Evolutionary conservation across 345 rosid genomes (phyloP).

Genomic region (Eucalyptus sp.): DNA sequence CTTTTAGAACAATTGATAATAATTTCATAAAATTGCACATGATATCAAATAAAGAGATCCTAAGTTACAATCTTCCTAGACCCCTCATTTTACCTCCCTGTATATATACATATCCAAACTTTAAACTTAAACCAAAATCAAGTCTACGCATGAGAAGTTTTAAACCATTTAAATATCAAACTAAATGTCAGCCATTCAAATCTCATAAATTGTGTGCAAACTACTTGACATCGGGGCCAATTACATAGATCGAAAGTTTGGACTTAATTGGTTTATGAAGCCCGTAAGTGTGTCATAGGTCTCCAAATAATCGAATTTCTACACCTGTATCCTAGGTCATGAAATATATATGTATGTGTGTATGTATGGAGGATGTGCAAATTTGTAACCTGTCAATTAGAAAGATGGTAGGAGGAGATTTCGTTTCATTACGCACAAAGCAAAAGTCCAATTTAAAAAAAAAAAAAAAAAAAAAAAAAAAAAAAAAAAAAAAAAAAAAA

Average conservation of each 20-base stretch:
- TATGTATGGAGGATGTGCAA: background rate
- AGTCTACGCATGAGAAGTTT: background rate
- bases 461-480: too few relatives aligned
- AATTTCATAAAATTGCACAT: background rate
- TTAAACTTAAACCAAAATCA: rapidly evolving
- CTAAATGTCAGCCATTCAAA: rapidly evolving
- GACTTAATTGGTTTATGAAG: rapidly evolving
- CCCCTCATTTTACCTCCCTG: background rate
- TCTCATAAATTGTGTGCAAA: background rate
- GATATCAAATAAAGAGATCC: rapidly evolving
- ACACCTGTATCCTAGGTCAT: background rate
- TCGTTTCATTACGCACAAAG: background rate
- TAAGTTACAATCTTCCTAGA: rapidly evolving
- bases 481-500: rapidly evolving
- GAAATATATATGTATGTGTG: rapidly evolving
- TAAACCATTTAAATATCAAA: background rate
- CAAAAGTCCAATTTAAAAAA: too few relatives aligned
- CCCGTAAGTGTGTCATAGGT: rapidly evolving
- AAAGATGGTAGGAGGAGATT: background rate
- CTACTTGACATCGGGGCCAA: rapidly evolving
- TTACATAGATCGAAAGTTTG: rapidly evolving
- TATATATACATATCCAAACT: background rate
- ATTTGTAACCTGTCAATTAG: background rate
- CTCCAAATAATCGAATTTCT: too few relatives aligned
- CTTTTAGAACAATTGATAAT: background rate